A percentile compares a stretch with the other conserved stretches of the same genome.
Conservation (phyloP, 768 basidiomycete species). For the Phanerochaete sordida region DNA sequence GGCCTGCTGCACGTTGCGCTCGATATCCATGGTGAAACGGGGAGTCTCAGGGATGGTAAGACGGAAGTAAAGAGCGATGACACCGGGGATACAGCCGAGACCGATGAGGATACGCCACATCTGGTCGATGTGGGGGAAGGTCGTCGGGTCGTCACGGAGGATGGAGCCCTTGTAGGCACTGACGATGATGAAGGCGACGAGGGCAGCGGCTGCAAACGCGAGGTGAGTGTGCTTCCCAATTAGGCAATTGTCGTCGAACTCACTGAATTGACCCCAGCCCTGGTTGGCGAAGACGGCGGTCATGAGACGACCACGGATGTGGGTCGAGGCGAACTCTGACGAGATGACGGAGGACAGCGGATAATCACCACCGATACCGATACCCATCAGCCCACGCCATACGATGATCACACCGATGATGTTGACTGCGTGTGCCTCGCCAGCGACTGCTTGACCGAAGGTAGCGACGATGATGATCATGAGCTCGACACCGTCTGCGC, state of each 20-base stretch:
- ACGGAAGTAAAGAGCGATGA: conserved; percentile 44
- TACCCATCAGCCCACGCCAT: conserved; percentile 30
- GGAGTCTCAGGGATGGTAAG: conserved; percentile 47
- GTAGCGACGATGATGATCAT: conserved; percentile 37
- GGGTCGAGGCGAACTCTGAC: conserved; percentile 43
- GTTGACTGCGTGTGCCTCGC: conserved; percentile 32
- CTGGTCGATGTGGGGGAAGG: conserved; percentile 54
- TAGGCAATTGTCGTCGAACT: not conserved
- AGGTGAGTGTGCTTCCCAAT: not conserved
- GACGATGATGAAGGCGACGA: conserved; percentile 66
- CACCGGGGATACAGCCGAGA: conserved; percentile 42
- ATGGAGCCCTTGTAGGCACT: conserved; percentile 64
- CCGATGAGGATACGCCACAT: conserved; percentile 47
- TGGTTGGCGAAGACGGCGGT: conserved; percentile 44
- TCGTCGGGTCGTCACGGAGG: conserved; percentile 38
- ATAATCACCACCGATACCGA: conserved; percentile 24
- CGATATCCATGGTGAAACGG: conserved; percentile 48
- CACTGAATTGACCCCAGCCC: conserved; percentile 40
- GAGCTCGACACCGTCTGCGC: conserved; percentile 41
- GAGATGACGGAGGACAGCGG: conserved; percentile 46
- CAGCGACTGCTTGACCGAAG: conserved; percentile 37
- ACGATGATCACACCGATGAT: conserved; percentile 41
- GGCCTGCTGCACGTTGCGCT: conserved; percentile 43
- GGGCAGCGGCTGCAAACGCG: conserved; percentile 49
- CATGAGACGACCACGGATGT: conserved; percentile 47